phyloP scores from a whole-genome alignment of 768 basidiomycete genomes.

The Trametes coccinea region DNA sequence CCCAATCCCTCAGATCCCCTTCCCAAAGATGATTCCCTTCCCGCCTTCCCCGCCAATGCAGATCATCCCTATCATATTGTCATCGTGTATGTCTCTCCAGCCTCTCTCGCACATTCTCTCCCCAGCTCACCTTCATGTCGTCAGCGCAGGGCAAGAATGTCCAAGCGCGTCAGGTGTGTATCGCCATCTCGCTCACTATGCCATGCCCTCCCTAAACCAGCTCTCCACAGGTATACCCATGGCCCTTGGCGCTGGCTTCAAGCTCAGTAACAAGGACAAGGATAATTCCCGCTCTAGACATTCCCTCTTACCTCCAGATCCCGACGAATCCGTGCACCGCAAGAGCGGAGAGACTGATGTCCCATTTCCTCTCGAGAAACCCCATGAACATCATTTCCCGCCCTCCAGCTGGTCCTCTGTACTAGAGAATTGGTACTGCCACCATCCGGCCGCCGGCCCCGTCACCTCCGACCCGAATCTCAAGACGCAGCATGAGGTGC shows the following conservation, averaged over 20 bases:
- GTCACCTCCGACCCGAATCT: slow-evolving; percentile 5
- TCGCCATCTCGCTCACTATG: slow-evolving; percentile 1
- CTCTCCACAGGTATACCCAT: slow-evolving; percentile 62
- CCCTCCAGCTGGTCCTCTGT: slow-evolving; percentile 70
- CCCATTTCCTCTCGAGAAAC: slow-evolving; percentile 11
- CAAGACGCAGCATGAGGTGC: slow-evolving; percentile 9
- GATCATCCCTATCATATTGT: slow-evolving; percentile 76
- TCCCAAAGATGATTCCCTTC: slow-evolving; percentile 37
- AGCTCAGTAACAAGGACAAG: slow-evolving; percentile 57
- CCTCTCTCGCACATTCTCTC: not conserved
- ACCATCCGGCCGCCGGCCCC: slow-evolving; percentile 28
- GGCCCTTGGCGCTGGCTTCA: slow-evolving; percentile 78
- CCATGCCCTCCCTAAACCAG: not conserved
- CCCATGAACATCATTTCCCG: slow-evolving; percentile 28
- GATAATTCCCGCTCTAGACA: slow-evolving; percentile 24
- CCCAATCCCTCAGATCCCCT: slow-evolving; percentile 27
- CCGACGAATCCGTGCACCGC: slow-evolving; percentile 24
- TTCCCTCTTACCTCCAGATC: slow-evolving; percentile 26
- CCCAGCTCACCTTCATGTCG: slow-evolving; percentile 32
- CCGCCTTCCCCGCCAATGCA: slow-evolving; percentile 49
- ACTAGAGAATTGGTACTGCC: slow-evolving; percentile 73
- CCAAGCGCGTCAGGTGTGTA: slow-evolving; percentile 68
- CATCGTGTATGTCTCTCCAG: slow-evolving; percentile 58
- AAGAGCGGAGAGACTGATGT: slow-evolving; percentile 18
- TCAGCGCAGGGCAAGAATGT: slow-evolving; percentile 75